Evolutionary conservation across 2,329 filamentous ascomycete genomes (phyloP), one percentile per base, ranked within the genome.

Genomic region (Xylariaceae sp.): DNA sequence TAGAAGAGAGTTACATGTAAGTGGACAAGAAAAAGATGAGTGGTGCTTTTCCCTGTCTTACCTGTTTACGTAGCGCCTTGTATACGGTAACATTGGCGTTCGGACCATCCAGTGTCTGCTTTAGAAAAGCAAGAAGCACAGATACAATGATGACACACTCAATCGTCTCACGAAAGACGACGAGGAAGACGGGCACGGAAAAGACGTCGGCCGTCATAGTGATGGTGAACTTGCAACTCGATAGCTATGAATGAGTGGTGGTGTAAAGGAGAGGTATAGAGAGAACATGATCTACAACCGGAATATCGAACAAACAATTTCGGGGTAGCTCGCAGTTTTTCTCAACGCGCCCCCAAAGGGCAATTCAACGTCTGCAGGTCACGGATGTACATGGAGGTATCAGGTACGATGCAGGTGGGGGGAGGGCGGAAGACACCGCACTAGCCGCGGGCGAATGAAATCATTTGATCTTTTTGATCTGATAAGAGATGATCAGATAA

Each of bases 141-240:
- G 89, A 92, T 52, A 94, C 82, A 57, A 95, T 87, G 61, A 95
- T 89, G 59, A 79, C 83, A 1, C 85, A 86, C 72, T 95, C 89
- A 38, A 95, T 72, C 34, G 82, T 82, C 70, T 95, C 90, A 61
- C 90, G 83, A 64, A 95, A 93, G 68, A 88, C 83, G 64, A 95
- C 87, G 71, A 95, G 91, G 72, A 95, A 95, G 44, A 95, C 61
- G 14, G 61, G 60, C 25, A 63, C 55, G 27, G 60, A 51, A 44
- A 64, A 63, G 41, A 63, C 60, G 45, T 61, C 45, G 23, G 44
- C 45, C 42, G 57, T 42, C 59, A 60, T 61, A 22, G 19, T 48
- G 50, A 53, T 32, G 23, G 27, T 32, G 27, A 16, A 32, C n/a
- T n/a, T n/a, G n/a, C n/a, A n/a, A n/a, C n/a, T n/a, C n/a, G n/a